Evolutionary conservation across 352 stramenopile genomes (phyloP), one percentile per base, ranked within the genome.

Genomic region (Globisporangium uncinulatum): DNA sequence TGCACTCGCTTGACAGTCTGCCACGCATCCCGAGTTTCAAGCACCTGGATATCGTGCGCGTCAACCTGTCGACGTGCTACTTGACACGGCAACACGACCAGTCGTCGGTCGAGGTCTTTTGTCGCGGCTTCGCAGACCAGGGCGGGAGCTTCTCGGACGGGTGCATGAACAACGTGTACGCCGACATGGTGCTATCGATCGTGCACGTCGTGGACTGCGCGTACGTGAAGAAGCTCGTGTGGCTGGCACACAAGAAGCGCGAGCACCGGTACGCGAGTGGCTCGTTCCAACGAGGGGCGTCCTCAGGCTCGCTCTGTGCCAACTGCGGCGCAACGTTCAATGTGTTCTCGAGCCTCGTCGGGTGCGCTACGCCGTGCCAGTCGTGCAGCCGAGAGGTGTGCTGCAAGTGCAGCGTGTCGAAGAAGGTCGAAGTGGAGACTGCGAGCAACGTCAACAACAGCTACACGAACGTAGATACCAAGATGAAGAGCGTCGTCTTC

Each of bases 211-310:
- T 76, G n/a, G 74, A 88, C 56, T 86, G 70, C 54, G 67, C 71
- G 15, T 74, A 82, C 50, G 61, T 80, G 47, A 84, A 83, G 61
- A 88, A 88, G 41, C 69, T 88, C 46, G 64, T 56, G 54, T 84
- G 71, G 72, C 65, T 87, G 15, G 73, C 80, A 63, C 54, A 66
- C 34, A 56, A 70, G 48, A 57, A 63, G 41, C 41, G 41, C 41
- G 6, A 19, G 4, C 4, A 5, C 41, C 14, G 20, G 51, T 56
- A 45, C 14, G 24, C 24, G 34, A 55, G 41, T n/a, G n/a, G n/a
- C n/a, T n/a, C n/a, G n/a, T n/a, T n/a, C n/a, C n/a, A n/a, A n/a
- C n/a, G n/a, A n/a, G n/a, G n/a, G n/a, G n/a, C n/a, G n/a, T n/a
- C n/a, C n/a, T n/a, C n/a, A n/a, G n/a, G n/a, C n/a, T n/a, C n/a